phyloP scores from a whole-genome alignment of 768 basidiomycete species.

The Dacryopinax primogenitus region DNA sequence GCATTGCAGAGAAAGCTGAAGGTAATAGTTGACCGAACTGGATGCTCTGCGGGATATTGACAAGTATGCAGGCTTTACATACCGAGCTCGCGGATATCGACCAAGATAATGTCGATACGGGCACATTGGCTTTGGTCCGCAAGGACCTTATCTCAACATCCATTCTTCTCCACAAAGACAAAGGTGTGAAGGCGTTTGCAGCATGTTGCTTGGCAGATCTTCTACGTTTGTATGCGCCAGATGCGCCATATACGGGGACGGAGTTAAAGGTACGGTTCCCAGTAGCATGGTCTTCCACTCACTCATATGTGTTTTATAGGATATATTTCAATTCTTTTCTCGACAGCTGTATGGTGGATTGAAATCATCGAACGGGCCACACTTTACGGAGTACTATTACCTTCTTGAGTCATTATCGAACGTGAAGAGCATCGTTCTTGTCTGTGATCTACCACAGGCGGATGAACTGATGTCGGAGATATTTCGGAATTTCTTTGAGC shows the following conservation, averaged over 20 bases:
- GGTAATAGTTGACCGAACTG: constrained; percentile 19
- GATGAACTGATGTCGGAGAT: constrained; percentile 75
- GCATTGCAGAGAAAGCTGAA: constrained; percentile 76
- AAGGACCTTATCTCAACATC: constrained; percentile 68
- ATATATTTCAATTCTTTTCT: constrained; percentile 96
- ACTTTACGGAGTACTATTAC: constrained; percentile 87
- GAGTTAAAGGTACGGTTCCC: constrained; percentile 43
- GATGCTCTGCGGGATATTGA: background rate
- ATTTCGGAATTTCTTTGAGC: constrained; percentile 69
- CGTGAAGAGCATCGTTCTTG: constrained; percentile 87
- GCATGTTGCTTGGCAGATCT: constrained; percentile 93
- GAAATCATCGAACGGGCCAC: constrained; percentile 63
- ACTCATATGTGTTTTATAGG: constrained; percentile 31
- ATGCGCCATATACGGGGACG: constrained; percentile 82
- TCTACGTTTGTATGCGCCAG: constrained; percentile 85
- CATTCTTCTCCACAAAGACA: constrained; percentile 86
- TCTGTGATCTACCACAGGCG: constrained; percentile 77
- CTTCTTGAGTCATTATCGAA: constrained; percentile 86
- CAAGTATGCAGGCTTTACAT: constrained; percentile 27
- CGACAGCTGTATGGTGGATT: constrained; percentile 65
- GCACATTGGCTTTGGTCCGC: constrained; percentile 53
- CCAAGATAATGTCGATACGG: constrained; percentile 70
- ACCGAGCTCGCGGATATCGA: constrained; percentile 57
- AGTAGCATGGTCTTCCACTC: background rate
- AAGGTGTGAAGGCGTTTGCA: constrained; percentile 87